Base-by-base conservation (phyloP, 129 eudicot species). In the Flaveria ramosissima region DNA sequence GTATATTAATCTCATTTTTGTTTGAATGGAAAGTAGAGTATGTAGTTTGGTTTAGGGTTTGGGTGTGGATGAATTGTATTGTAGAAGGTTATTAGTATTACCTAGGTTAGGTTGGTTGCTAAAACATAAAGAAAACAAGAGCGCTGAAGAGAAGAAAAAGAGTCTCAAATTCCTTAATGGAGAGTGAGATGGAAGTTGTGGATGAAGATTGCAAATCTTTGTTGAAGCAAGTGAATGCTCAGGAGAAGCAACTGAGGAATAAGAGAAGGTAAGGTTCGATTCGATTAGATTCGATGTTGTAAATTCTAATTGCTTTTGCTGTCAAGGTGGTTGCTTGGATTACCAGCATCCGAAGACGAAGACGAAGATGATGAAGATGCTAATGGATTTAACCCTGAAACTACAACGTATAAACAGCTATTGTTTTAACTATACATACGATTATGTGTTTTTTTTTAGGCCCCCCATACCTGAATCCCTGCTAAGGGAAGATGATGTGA, bases 401-500 rank as follows among this genome's bases (percentile, higher is more conserved):
- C 24, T 23, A 23, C 24, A 23, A 23, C 24, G 24, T 23, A 23
- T 1, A 0, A 0, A 43, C 39, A 20, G 53, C 12, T 56, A 30
- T 15, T 39, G 36, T 57, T 2, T 1, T 23, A 59, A 59, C 9
- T 0, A 2, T 27, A 14, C 24, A 14, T 23, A n/a, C 55, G 20
- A 4, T 77, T 17, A 71, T 17, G 24, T 50, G 1, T 17, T 66
- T 45, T 52, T 59, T 52, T 84, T 87, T 88, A 85, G 87, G 84
- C 32, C 10, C 30, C 78, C 71, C 27, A 10, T 91, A 70, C 87
- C 95, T 12, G 97, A 91, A 50, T 77, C 83, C 42, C 43, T 88
- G 59, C 87, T 91, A 24, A 77, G 97, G 77, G 87, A 89, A 74
- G 97, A 92, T 82, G 97, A 92, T 84, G 97, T 89, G 67, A 92